Percentiles rank a stretch among this genome's conserved stretches.
Evolutionary conservation across 768 basidiomycete species (phyloP).

Genomic region (Mycena crocata): DNA sequence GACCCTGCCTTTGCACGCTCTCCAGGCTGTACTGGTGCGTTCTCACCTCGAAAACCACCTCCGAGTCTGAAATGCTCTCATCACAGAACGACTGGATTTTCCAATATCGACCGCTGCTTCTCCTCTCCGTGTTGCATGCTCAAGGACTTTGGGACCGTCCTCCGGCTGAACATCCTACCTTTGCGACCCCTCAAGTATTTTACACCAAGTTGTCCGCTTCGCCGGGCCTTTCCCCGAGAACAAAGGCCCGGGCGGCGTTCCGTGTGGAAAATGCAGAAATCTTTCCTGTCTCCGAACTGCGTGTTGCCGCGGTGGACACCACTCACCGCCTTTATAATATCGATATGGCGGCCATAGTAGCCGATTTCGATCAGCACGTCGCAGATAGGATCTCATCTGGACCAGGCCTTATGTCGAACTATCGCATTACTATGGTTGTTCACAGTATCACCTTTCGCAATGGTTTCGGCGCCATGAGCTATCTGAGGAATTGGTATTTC

Average conservation of each 20-base stretch:
- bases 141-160: constrained; percentile 18
- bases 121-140: constrained; percentile 9
- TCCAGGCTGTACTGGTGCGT: constrained; percentile 12
- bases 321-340: constrained; percentile 15
- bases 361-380: constrained; percentile 7
- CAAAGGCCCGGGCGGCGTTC: constrained; percentile 23
- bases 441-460: constrained; percentile 18
- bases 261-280: constrained; percentile 7
- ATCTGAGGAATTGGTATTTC: constrained; percentile 20
- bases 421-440: constrained; percentile 13
- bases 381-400: background rate
- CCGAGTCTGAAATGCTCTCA: background rate
- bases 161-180: background rate
- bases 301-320: background rate
- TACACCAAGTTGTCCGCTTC: constrained; percentile 8
- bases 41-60: background rate
- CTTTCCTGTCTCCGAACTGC: constrained; percentile 12
- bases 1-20: background rate
- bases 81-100: constrained; percentile 16
- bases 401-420: background rate
- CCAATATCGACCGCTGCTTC: constrained; percentile 8
- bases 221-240: constrained; percentile 6
- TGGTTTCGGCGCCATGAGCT: background rate
- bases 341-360: background rate
- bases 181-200: constrained; percentile 6